Evolutionary conservation across 805 yeast genomes (phyloP).

Genomic region (Metahyphopichia silvanorum): DNA sequence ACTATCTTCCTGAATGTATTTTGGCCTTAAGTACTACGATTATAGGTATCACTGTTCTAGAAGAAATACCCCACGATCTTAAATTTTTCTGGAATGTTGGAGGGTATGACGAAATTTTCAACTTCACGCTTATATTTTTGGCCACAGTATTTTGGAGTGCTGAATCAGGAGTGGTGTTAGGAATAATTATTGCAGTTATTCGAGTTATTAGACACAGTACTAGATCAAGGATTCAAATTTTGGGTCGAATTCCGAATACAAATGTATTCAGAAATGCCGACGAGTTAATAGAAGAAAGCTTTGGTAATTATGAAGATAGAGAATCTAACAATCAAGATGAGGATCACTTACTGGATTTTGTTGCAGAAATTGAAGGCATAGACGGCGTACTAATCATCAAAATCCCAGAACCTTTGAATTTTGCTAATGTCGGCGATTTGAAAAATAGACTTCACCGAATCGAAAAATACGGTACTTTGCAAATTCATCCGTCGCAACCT

Average conservation of each 20-base stretch:
- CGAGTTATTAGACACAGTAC: slow-evolving; percentile 67
- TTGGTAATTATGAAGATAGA: slow-evolving; percentile 12
- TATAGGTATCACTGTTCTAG: slow-evolving; percentile 51
- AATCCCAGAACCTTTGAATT: slow-evolving; percentile 85
- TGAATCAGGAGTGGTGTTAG: slow-evolving; percentile 35
- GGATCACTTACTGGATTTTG: slow-evolving; percentile 11
- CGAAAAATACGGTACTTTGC: slow-evolving; percentile 73
- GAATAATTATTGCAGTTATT: slow-evolving; percentile 31
- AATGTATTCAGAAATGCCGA: slow-evolving; percentile 70
- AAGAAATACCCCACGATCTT: slow-evolving; percentile 32
- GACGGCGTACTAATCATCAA: slow-evolving; percentile 77
- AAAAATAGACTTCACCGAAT: slow-evolving; percentile 63
- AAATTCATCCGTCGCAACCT: slow-evolving; percentile 74
- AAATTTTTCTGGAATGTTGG: slow-evolving; percentile 27
- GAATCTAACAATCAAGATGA: slow-evolving; percentile 1
- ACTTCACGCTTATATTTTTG: slow-evolving; percentile 17
- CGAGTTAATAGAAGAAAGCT: slow-evolving; percentile 44
- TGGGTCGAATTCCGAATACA: slow-evolving; percentile 50
- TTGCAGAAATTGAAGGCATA: slow-evolving; percentile 41
- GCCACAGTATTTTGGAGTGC: slow-evolving; percentile 35
- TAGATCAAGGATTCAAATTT: slow-evolving; percentile 76
- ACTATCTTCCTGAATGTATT: slow-evolving; percentile 29
- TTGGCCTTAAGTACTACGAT: slow-evolving; percentile 33
- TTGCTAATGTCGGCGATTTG: slow-evolving; percentile 79
- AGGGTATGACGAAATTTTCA: slow-evolving; percentile 28